Evolutionary conservation across 192 early-diverging fungal genomes (phyloP).

Genomic region (Coemansia sp.): DNA sequence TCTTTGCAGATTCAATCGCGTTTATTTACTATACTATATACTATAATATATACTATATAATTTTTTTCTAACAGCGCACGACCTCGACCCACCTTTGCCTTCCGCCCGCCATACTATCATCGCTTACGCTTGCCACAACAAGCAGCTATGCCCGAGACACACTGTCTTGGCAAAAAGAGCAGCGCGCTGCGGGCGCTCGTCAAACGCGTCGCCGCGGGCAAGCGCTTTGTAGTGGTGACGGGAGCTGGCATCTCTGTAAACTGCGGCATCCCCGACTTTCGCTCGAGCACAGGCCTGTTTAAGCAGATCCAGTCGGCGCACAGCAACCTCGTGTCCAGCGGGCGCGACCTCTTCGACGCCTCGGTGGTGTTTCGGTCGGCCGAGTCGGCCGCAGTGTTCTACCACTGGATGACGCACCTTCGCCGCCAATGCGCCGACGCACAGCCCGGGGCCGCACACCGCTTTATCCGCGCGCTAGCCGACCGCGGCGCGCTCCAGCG

Average conservation of each 20-base stretch:
- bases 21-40: no score
- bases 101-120: background rate
- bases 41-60: no score
- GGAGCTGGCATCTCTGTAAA: constrained; percentile 91
- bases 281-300: constrained; percentile 91
- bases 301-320: constrained; percentile 66
- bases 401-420: constrained; percentile 80
- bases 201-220: constrained; percentile 29
- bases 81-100: no score
- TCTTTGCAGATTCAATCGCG: no score
- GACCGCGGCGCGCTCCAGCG: constrained; percentile 72
- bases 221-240: constrained; percentile 58
- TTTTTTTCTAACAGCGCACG: no score
- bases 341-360: constrained; percentile 90
- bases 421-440: constrained; percentile 69
- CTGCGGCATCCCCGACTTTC: constrained; percentile 96
- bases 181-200: constrained; percentile 13
- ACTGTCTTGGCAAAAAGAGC: constrained; percentile 8
- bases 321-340: constrained; percentile 69
- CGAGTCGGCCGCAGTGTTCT: constrained; percentile 58
- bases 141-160: constrained; percentile 34
- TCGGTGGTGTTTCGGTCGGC: constrained; percentile 69
- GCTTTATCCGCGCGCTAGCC: constrained; percentile 72
- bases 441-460: constrained; percentile 73
- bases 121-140: background rate